Evolutionary conservation across 441 rosid species (phyloP), one percentile per base, ranked within the genome.

Genomic region (Kokia cookei): DNA sequence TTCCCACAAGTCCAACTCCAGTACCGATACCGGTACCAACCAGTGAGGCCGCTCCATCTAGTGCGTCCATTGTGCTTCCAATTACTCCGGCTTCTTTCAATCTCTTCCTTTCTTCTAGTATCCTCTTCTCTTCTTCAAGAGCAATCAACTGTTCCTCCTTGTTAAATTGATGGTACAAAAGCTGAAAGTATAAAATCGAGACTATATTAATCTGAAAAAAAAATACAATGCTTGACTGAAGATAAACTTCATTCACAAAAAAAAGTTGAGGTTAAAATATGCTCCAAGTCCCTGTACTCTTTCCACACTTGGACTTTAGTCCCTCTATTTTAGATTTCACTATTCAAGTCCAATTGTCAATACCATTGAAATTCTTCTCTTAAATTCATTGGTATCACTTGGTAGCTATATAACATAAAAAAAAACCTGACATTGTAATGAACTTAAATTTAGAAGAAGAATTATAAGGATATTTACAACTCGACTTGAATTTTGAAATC

Each of bases 61-160:
- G 83, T 0, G 97, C 93, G 73, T 89, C 97, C 96, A 90, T 84
- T 7, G 98, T 90, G 86, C 99, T 92, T 58, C 98, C 98, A 12
- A 95, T 87, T 66, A 91, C 91, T 74, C 99, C 99, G 1, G 88
- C 96, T 78, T 87, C 99, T 80, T 95, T 95, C 82, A 93, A 81
- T 83, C 88, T 93, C 90, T 89, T 93, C 60, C 93, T 93, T 74
- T 87, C 88, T 85, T 91, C 99, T 62, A 91, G 22, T n/a, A 86
- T 80, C 83, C 74, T 87, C 86, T 95, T 95, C 89, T 95, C 99
- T n/a, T 81, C 97, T 74, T 93, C 97, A 24, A 91, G 79, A 37
- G 98, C 97, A 73, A 77, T 87, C 86, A 85, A 32, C 76, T 88
- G 95, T 86, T 95, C 98, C 77, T 93, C 96, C 80, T 87, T 86